Percentiles rank a stretch among this genome's conserved stretches.
Evolutionary conservation across 2,329 filamentous ascomycete species (phyloP).

Genomic region (Chaetomiaceae sp.): DNA sequence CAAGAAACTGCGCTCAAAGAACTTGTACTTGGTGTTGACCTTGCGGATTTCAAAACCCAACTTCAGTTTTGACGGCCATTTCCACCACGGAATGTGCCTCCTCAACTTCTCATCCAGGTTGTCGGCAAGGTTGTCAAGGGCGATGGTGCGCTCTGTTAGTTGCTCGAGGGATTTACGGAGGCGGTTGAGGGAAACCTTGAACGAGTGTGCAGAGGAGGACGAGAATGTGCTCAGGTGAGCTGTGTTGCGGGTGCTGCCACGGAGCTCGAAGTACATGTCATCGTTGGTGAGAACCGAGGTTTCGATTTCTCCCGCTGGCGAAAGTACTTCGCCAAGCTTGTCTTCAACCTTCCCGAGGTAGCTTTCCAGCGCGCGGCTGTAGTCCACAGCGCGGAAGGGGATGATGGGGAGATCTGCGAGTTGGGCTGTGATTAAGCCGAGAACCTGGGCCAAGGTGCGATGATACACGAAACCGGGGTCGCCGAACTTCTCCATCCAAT

Average conservation of each 20-base stretch:
- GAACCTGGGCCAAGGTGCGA: constrained; percentile 59
- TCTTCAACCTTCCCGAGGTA: constrained; percentile 50
- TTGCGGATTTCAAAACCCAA: constrained; percentile 49
- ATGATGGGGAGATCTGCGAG: constrained; percentile 59
- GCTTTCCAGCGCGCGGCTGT: constrained; percentile 50
- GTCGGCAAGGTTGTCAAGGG: constrained; percentile 32
- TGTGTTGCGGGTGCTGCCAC: constrained; percentile 21
- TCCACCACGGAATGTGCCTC: constrained; percentile 68
- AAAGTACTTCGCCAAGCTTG: constrained; percentile 37
- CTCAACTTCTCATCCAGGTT: constrained; percentile 40
- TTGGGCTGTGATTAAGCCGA: constrained; percentile 56
- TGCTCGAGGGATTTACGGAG: constrained; percentile 32
- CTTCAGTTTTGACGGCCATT: constrained; percentile 62
- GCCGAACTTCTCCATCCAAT: constrained; percentile 81
- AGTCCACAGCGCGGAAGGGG: constrained; percentile 59
- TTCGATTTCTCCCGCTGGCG: constrained; percentile 2
- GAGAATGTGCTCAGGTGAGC: neutral
- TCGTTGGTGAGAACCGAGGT: constrained; percentile 23
- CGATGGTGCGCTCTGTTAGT: constrained; percentile 24
- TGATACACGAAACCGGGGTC: constrained; percentile 67
- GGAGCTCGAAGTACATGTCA: constrained; percentile 34
- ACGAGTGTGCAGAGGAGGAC: constrained; percentile 9
- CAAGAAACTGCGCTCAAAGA: constrained; percentile 74
- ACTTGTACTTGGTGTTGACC: constrained; percentile 79
- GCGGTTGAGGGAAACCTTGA: constrained; percentile 28